Evolutionary conservation across 2,329 filamentous ascomycete species (phyloP).

Genomic region (Metarhizium rileyi): DNA sequence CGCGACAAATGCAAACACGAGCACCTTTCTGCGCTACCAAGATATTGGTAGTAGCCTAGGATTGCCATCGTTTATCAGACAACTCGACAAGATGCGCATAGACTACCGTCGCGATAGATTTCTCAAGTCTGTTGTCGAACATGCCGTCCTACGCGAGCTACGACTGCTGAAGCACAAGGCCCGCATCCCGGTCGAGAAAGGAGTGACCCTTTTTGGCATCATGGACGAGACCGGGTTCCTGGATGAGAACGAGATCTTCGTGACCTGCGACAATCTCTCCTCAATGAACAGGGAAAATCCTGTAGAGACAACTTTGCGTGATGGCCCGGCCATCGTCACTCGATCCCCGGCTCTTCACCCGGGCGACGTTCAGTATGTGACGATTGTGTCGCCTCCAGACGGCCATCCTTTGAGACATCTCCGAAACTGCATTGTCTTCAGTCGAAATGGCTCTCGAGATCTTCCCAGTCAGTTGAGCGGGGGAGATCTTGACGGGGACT

Average conservation of each 20-base stretch:
- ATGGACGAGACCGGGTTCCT: conserved; percentile 73
- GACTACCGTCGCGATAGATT: conserved; percentile 61
- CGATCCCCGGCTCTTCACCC: conserved; percentile 75
- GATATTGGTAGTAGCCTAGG: conserved; percentile 50
- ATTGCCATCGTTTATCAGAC: conserved; percentile 51
- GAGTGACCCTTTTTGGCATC: conserved; percentile 70
- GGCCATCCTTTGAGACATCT: conserved; percentile 52
- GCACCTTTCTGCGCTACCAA: conserved; percentile 54
- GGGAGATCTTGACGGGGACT: conserved; percentile 75
- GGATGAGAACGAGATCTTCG: conserved; percentile 57
- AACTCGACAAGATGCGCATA: conserved; percentile 46
- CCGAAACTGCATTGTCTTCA: conserved; percentile 71
- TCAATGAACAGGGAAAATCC: conserved; percentile 13
- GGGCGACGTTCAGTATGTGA: conserved; percentile 63
- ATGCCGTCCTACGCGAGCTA: conserved; percentile 59
- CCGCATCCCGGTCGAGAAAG: conserved; percentile 60
- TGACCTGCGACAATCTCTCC: conserved; percentile 40
- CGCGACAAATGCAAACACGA: conserved; percentile 48
- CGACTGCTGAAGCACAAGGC: conserved; percentile 70
- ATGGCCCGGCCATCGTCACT: conserved; percentile 52
- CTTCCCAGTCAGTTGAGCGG: conserved; percentile 71
- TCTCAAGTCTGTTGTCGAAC: conserved; percentile 59
- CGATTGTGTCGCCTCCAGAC: conserved; percentile 49
- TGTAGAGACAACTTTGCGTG: conserved; percentile 19
- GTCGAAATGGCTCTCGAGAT: conserved; percentile 58